Conservation (phyloP, 139 green algal species). For the Tetradesmus obliquus region DNA sequence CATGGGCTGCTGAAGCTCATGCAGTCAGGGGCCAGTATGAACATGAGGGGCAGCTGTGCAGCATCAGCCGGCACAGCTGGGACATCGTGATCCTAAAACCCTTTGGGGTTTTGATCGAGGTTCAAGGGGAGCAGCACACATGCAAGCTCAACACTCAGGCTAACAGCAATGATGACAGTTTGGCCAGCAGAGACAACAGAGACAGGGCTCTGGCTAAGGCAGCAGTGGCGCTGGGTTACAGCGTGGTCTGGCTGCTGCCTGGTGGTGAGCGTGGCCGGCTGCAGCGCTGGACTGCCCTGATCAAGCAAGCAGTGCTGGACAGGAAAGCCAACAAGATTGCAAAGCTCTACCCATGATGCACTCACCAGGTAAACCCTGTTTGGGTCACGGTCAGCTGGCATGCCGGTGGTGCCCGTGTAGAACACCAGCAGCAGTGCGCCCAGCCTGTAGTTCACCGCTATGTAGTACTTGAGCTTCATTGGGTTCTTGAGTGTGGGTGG, state of each 20-base stretch:
- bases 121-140: constrained; percentile 10
- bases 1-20: neutral
- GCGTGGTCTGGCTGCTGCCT: neutral
- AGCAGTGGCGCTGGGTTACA: neutral
- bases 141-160: neutral
- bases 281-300: neutral
- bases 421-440: constrained; percentile 17
- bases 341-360: neutral
- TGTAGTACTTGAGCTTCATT: constrained; percentile 26
- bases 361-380: constrained; percentile 8
- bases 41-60: neutral
- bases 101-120: neutral
- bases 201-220: neutral
- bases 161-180: neutral
- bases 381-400: constrained; percentile 10
- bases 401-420: constrained; percentile 26
- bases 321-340: neutral
- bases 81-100: neutral
- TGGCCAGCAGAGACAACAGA: neutral
- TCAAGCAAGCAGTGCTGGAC: neutral
- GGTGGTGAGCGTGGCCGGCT: neutral
- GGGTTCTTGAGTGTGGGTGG: neutral
- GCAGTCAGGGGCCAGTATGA: neutral
- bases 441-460: neutral
- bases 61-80: neutral